These are phyloP conservation scores for Leccinum arenicola DNA, from an alignment of 768 basidiomycete genomes.

Conservation along the genomic window DNA sequence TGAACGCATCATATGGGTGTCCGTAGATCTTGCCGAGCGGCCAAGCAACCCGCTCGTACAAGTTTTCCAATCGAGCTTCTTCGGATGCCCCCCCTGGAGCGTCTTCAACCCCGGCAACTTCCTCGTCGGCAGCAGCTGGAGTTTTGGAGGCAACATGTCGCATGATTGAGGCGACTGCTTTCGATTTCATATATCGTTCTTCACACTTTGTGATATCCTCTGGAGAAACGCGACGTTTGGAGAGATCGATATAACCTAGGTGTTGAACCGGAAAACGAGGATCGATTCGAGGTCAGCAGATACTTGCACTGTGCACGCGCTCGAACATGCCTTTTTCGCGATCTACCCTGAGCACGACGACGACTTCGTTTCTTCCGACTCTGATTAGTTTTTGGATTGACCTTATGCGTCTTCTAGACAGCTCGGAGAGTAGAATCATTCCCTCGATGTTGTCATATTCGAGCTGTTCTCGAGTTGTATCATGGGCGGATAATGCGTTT, in stretches of 20 bases:
- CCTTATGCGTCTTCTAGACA: conserved; percentile 92
- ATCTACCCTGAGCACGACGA: conserved; percentile 96
- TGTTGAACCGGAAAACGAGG: background rate
- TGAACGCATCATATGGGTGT: conserved; percentile 97
- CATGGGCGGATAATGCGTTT: background rate
- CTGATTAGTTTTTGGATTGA: conserved; percentile 98
- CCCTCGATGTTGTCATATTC: conserved; percentile 99
- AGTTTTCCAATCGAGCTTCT: conserved; percentile 75
- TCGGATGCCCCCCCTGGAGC: conserved; percentile 47
- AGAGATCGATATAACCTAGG: conserved; percentile 95
- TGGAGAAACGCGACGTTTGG: conserved; percentile 95
- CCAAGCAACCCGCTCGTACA: conserved; percentile 93
- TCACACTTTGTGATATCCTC: conserved; percentile 99
- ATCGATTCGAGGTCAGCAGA: background rate
- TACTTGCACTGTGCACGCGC: background rate
- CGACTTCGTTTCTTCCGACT: conserved; percentile 97
- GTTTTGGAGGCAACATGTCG: conserved; percentile 82
- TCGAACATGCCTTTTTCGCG: conserved; percentile 86
- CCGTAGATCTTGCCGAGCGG: conserved; percentile 90
- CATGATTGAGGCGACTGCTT: conserved; percentile 91
- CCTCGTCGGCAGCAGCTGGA: conserved; percentile 29
- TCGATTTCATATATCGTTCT: conserved; percentile 97
- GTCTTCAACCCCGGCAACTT: conserved; percentile 23
- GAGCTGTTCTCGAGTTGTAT: conserved; percentile 49
- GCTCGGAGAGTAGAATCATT: conserved; percentile 98